These are phyloP conservation scores for Rhizoclosmatium globosum DNA, from an alignment of 192 early-diverging fungal species.

Conservation along the genomic window DNA sequence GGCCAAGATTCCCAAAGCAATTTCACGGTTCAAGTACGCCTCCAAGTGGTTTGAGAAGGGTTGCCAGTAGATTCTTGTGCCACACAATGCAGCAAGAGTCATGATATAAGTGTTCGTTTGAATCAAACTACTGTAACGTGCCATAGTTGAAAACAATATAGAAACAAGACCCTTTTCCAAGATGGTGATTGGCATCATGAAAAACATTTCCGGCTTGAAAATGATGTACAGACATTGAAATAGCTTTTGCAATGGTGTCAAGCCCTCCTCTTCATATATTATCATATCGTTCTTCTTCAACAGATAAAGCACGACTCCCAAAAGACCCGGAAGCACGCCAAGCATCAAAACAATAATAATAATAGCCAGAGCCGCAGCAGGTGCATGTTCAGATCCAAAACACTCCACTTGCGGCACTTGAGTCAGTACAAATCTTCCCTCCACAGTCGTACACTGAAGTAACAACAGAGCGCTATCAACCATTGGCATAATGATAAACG, in stretches of 20 bases:
- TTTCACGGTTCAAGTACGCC: no score
- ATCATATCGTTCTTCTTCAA: neutral
- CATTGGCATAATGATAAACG: neutral
- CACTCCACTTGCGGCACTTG: constrained; percentile 9
- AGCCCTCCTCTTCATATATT: neutral
- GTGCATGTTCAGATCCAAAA: neutral
- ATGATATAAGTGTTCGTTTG: constrained; percentile 17
- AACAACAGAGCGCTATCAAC: constrained; percentile 4
- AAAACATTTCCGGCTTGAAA: constrained; percentile 29
- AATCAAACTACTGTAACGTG: neutral
- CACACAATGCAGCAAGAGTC: neutral
- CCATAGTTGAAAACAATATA: constrained; percentile 14
- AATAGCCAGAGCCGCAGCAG: constrained; percentile 10
- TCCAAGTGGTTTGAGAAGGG: no score
- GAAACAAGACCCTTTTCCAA: constrained; percentile 16
- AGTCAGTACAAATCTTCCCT: neutral
- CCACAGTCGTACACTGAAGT: constrained; percentile 13
- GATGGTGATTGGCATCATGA: neutral
- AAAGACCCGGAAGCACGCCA: neutral
- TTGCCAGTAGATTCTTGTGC: no score
- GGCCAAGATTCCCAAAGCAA: no score
- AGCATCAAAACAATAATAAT: constrained; percentile 20
- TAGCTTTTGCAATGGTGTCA: neutral
- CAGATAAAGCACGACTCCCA: neutral
- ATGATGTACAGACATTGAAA: constrained; percentile 3